Conservation (phyloP, 768 basidiomycete species). For the Trametes cingulata region DNA sequence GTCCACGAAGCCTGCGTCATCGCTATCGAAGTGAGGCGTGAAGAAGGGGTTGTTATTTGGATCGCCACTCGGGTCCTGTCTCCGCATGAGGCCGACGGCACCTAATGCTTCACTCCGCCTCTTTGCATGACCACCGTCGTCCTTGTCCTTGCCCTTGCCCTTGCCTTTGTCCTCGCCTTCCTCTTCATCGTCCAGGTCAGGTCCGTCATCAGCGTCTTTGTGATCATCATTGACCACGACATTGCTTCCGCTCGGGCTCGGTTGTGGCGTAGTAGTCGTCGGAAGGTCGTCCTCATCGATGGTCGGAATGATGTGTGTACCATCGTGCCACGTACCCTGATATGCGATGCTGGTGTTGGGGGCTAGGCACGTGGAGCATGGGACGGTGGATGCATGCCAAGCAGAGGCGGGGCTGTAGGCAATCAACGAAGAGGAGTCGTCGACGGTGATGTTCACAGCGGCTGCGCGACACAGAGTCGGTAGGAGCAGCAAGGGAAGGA, state of each 20-base stretch:
- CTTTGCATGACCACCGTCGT: conserved; percentile 7
- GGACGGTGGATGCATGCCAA: conserved; percentile 26
- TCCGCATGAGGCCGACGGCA: not conserved
- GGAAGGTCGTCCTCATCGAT: conserved; percentile 18
- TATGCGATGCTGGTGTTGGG: conserved; percentile 18
- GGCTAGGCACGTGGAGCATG: conserved; percentile 22
- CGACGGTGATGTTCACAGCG: conserved; percentile 26
- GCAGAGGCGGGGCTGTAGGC: conserved; percentile 21
- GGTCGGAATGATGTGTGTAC: conserved; percentile 27
- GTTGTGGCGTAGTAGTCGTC: not conserved
- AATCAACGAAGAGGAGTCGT: conserved; percentile 26
- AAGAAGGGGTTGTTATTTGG: conserved; percentile 24
- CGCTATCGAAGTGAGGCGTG: conserved; percentile 25
- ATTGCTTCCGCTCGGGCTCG: no score
- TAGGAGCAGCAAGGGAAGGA: conserved; percentile 1
- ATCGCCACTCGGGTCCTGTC: conserved; percentile 9
- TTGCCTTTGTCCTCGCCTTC: conserved; percentile 5
- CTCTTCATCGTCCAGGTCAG: not conserved
- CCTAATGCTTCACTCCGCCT: not conserved
- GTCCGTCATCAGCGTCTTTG: conserved; percentile 5
- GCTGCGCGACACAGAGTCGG: conserved; percentile 1
- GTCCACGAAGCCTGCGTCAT: conserved; percentile 28
- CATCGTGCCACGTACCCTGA: conserved; percentile 29
- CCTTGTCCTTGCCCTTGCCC: conserved; percentile 6
- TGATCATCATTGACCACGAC: not conserved